These are phyloP conservation scores for Lepiota brunneoincarnata DNA, from an alignment of 768 basidiomycete species.

Conservation along the genomic window DNA sequence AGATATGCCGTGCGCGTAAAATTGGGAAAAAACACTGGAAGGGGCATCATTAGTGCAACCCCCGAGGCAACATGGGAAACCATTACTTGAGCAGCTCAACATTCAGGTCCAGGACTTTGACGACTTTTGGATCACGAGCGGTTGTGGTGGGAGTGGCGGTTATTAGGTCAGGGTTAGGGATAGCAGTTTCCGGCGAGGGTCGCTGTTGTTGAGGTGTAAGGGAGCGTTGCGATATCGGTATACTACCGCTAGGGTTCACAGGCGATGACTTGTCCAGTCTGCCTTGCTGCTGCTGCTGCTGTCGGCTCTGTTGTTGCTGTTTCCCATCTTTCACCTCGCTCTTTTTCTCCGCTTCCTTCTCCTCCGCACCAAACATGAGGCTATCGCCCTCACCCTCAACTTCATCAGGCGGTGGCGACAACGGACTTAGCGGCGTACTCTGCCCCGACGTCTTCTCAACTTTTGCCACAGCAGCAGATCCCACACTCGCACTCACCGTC, in stretches of 20 bases:
- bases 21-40: conserved; percentile 12
- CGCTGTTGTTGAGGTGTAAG: conserved; percentile 12
- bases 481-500: conserved; percentile 15
- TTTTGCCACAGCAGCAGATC: conserved; percentile 20
- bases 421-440: conserved; percentile 75
- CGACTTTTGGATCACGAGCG: conserved; percentile 49
- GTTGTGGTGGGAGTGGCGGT: conserved; percentile 24
- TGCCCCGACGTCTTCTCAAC: conserved; percentile 39
- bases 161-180: conserved; percentile 18
- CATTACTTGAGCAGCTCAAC: conserved; percentile 66
- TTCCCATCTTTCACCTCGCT: not conserved
- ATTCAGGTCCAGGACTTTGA: conserved; percentile 64
- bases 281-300: not conserved
- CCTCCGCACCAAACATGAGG: conserved; percentile 14
- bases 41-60: not conserved
- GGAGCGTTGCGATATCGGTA: not conserved
- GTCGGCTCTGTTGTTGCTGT: conserved; percentile 7
- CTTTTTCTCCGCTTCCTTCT: conserved; percentile 16
- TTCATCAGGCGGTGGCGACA: conserved; percentile 66
- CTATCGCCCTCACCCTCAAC: conserved; percentile 26
- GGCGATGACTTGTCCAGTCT: conserved; percentile 1
- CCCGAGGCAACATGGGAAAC: not conserved
- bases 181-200: conserved; percentile 12
- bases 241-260: not conserved
- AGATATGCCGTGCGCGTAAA: conserved; percentile 13